Evolutionary conservation across 805 yeast species (phyloP).

Genomic region (Martiniozyma abietophila): DNA sequence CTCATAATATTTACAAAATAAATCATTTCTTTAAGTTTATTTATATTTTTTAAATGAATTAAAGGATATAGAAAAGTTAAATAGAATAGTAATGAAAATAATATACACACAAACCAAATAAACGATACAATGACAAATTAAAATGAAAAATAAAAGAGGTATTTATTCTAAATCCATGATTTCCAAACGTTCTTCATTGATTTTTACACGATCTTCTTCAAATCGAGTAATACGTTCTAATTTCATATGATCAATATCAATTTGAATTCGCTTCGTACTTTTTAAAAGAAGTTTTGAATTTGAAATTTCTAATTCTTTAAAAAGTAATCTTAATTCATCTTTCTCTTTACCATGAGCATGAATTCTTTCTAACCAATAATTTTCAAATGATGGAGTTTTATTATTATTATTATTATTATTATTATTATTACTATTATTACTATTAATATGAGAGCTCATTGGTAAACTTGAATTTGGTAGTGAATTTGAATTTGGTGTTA

Average conservation of each 20-base stretch:
- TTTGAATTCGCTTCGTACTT: conserved; percentile 15
- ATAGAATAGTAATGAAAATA: neutral
- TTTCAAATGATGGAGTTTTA: conserved; percentile 10
- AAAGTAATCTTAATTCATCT: conserved; percentile 11
- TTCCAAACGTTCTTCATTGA: conserved; percentile 38
- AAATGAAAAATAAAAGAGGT: too few species aligned
- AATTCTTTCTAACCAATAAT: conserved; percentile 25
- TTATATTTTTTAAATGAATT: too few species aligned
- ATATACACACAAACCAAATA: too few species aligned
- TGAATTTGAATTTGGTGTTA: neutral
- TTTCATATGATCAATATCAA: conserved; percentile 23
- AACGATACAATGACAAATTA: too few species aligned
- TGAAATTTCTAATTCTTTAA: conserved; percentile 19
- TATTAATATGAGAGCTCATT: too few species aligned
- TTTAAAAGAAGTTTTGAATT: conserved; percentile 14
- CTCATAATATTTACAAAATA: too few species aligned
- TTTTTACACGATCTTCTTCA: conserved; percentile 20
- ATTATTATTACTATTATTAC: too few species aligned
- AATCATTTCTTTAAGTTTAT: too few species aligned
- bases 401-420: too few species aligned
- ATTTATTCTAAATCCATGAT: conserved; percentile 30
- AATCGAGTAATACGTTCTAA: conserved; percentile 18
- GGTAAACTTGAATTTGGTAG: too few species aligned
- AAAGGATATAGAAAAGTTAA: too few species aligned
- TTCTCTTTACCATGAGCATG: conserved; percentile 16